A percentile compares a stretch with the other conserved stretches of the same genome.
phyloP scores from a whole-genome alignment of 179 eudicot genomes.

The Beta lomatogona region DNA sequence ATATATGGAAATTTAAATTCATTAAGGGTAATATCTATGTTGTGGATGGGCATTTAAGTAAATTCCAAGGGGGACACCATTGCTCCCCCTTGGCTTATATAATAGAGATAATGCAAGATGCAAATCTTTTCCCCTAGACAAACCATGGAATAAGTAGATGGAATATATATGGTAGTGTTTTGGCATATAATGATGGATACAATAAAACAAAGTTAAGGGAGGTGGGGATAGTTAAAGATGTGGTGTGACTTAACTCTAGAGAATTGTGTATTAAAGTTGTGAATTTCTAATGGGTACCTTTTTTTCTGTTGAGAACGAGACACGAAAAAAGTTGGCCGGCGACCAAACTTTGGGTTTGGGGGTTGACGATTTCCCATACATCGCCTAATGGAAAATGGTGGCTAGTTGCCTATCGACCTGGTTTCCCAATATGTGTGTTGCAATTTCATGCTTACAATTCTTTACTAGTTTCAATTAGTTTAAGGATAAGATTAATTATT shows the following conservation, averaged over 20 bases:
- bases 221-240: not conserved
- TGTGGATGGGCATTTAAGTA: too few species aligned
- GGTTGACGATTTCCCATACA: slow-evolving; percentile 10
- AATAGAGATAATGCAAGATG: too few species aligned
- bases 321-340: slow-evolving; percentile 9
- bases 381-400: slow-evolving; percentile 1
- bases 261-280: slow-evolving; percentile 6
- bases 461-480: too few species aligned
- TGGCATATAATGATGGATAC: slow-evolving; percentile 9
- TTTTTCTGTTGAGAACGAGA: not conserved
- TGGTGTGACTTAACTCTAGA: slow-evolving; percentile 13
- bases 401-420: not conserved
- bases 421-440: not conserved
- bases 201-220: not conserved
- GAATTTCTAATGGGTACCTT: not conserved
- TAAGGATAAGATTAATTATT: too few species aligned
- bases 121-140: too few species aligned
- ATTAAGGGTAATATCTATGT: too few species aligned
- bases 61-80: too few species aligned
- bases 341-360: not conserved
- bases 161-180: slow-evolving; percentile 3
- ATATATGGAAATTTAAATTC: too few species aligned
- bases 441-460: too few species aligned
- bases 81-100: too few species aligned
- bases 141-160: not conserved